Evolutionary conservation across 139 green algal species (phyloP).

Genomic region (Mesostigma viride): DNA sequence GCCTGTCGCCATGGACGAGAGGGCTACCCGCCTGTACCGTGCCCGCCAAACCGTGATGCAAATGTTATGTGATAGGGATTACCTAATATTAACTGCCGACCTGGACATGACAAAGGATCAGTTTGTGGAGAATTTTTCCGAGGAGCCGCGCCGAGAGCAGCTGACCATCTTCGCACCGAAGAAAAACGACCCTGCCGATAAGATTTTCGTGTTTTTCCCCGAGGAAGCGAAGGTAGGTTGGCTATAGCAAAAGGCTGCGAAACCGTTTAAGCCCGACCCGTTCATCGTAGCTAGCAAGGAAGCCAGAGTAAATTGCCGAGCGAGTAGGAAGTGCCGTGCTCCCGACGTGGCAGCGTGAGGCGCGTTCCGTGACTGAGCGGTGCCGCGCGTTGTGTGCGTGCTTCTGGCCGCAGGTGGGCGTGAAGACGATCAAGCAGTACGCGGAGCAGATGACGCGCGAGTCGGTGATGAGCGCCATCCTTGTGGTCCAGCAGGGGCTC

Average conservation of each 20-base stretch:
- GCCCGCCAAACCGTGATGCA: constrained; percentile 67
- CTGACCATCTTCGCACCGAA: constrained; percentile 68
- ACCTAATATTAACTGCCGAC: constrained; percentile 72
- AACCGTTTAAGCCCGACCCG: no score
- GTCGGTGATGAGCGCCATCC: constrained; percentile 63
- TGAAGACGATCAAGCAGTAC: constrained; percentile 89
- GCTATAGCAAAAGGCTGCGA: no score
- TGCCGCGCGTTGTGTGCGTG: no score
- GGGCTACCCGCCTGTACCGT: constrained; percentile 52
- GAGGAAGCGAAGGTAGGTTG: constrained; percentile 47
- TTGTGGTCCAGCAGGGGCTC: constrained; percentile 63
- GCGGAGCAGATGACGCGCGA: constrained; percentile 82
- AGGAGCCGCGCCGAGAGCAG: constrained; percentile 62
- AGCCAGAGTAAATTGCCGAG: no score
- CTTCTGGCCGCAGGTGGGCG: no score
- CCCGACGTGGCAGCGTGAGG: no score
- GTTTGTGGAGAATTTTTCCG: constrained; percentile 67
- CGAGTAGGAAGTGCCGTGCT: no score
- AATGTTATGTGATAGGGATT: constrained; percentile 83
- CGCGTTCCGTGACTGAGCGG: no score
- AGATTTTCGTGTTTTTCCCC: constrained; percentile 93
- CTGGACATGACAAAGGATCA: constrained; percentile 53
- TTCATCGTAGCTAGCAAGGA: no score
- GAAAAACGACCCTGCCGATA: constrained; percentile 58
- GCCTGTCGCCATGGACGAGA: constrained; percentile 18